phyloP scores from a whole-genome alignment of 805 yeast genomes.

The Candida nanaspora region DNA sequence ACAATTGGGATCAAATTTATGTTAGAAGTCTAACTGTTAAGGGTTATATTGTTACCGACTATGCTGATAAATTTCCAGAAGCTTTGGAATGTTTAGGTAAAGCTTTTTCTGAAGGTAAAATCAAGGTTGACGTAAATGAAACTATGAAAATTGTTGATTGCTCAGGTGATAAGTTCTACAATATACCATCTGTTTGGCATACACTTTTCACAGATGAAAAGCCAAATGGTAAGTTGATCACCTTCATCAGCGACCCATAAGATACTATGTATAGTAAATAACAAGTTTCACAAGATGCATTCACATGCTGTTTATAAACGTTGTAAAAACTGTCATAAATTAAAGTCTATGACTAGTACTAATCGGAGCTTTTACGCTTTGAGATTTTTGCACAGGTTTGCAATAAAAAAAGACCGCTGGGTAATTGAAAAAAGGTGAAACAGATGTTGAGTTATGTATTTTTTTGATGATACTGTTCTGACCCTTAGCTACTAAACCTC shows the following conservation, averaged over 20 bases:
- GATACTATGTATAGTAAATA: not conserved
- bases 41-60: constrained; percentile 49
- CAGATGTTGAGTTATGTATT: too few relatives aligned
- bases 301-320: too few relatives aligned
- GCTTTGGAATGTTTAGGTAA: constrained; percentile 29
- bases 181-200: constrained; percentile 42
- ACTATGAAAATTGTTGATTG: constrained; percentile 33
- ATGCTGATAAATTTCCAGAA: constrained; percentile 26
- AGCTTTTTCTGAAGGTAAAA: constrained; percentile 33
- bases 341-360: too few relatives aligned
- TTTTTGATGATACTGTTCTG: too few relatives aligned
- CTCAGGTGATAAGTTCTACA: constrained; percentile 31
- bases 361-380: too few relatives aligned
- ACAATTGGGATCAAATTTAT: constrained; percentile 36
- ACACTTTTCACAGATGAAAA: constrained; percentile 38
- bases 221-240: constrained; percentile 42
- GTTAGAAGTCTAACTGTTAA: constrained; percentile 41
- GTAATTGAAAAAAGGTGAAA: too few relatives aligned
- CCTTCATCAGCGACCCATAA: constrained; percentile 26
- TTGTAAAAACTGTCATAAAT: too few relatives aligned
- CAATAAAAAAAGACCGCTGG: too few relatives aligned
- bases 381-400: too few relatives aligned
- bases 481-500: too few relatives aligned
- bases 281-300: too few relatives aligned
- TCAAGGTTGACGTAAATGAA: constrained; percentile 27